phyloP scores from a whole-genome alignment of 805 yeast genomes.

The Cyberlindnera petersonii region DNA sequence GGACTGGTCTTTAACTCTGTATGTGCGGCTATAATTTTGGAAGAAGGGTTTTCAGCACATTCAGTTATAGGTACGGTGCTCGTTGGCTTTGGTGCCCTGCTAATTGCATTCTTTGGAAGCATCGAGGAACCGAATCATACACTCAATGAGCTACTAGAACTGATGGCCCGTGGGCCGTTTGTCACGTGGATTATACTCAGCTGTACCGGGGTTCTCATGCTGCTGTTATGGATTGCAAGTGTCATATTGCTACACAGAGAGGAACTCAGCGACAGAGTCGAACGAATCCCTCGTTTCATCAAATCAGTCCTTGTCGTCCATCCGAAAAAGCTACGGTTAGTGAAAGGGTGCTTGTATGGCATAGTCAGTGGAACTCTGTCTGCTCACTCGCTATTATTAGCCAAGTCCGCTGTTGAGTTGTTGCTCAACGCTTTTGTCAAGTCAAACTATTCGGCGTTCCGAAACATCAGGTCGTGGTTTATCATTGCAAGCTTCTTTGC shows the following conservation, averaged over 20 bases:
- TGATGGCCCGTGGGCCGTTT: constrained; percentile 44
- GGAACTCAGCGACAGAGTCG: background rate
- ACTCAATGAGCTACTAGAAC: constrained; percentile 42
- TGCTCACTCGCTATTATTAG: constrained; percentile 80
- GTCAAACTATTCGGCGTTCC: constrained; percentile 35
- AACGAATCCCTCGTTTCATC: constrained; percentile 1
- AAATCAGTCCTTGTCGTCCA: constrained; percentile 6
- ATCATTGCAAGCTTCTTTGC: constrained; percentile 52
- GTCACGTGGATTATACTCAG: constrained; percentile 51
- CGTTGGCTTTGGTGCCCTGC: constrained; percentile 69
- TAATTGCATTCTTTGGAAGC: constrained; percentile 72
- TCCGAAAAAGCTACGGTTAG: constrained; percentile 23
- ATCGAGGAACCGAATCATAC: constrained; percentile 50
- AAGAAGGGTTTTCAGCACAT: constrained; percentile 59
- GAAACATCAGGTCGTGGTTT: constrained; percentile 41
- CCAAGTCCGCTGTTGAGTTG: constrained; percentile 79
- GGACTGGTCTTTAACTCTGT: constrained; percentile 86
- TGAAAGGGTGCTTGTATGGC: constrained; percentile 64
- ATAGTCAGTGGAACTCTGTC: constrained; percentile 70
- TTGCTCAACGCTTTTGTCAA: constrained; percentile 41
- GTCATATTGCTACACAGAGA: constrained; percentile 12
- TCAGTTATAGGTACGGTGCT: constrained; percentile 63
- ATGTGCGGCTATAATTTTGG: constrained; percentile 61
- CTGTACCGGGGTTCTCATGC: constrained; percentile 26
- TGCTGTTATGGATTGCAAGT: constrained; percentile 30